phyloP scores from a whole-genome alignment of 768 basidiomycete species.

The Macrolepiota fuliginosa region DNA sequence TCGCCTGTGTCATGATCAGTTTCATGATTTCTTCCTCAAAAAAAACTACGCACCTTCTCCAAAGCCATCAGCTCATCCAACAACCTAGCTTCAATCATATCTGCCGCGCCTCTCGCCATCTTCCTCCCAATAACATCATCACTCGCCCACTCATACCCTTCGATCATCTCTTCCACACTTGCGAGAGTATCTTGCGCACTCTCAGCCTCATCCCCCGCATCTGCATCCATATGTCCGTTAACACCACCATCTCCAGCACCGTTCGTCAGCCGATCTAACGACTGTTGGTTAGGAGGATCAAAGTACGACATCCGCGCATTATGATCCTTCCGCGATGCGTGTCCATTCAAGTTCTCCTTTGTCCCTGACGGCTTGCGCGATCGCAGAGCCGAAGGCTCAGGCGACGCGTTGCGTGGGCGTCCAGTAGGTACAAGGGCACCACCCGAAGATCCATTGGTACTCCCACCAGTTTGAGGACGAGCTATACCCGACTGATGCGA shows the following conservation, averaged over 20 bases:
- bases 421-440: slow-evolving; percentile 22
- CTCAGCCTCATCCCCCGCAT: slow-evolving; percentile 57
- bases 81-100: slow-evolving; percentile 88
- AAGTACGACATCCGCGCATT: slow-evolving; percentile 81
- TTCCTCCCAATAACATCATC: slow-evolving; percentile 70
- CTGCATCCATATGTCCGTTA: slow-evolving; percentile 42
- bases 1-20: slow-evolving; percentile 57
- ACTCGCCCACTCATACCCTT: slow-evolving; percentile 96
- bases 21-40: slow-evolving; percentile 6
- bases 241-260: slow-evolving; percentile 8
- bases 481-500: slow-evolving; percentile 1
- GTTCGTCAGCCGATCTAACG: slow-evolving; percentile 63
- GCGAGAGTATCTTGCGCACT: slow-evolving; percentile 78
- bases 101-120: slow-evolving; percentile 71
- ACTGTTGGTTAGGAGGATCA: slow-evolving; percentile 74
- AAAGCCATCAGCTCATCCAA: slow-evolving; percentile 89
- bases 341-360: slow-evolving; percentile 23
- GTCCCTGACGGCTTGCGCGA: slow-evolving; percentile 23
- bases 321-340: slow-evolving; percentile 49
- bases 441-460: neutral
- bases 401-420: slow-evolving; percentile 18
- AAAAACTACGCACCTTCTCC: slow-evolving; percentile 66
- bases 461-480: neutral
- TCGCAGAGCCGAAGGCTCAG: slow-evolving; percentile 24
- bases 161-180: slow-evolving; percentile 97